Percentiles rank a stretch among this genome's conserved stretches.
These are phyloP conservation scores for Chloromonas sp. DNA, from an alignment of 163 green algal species.

Conservation along the genomic window DNA sequence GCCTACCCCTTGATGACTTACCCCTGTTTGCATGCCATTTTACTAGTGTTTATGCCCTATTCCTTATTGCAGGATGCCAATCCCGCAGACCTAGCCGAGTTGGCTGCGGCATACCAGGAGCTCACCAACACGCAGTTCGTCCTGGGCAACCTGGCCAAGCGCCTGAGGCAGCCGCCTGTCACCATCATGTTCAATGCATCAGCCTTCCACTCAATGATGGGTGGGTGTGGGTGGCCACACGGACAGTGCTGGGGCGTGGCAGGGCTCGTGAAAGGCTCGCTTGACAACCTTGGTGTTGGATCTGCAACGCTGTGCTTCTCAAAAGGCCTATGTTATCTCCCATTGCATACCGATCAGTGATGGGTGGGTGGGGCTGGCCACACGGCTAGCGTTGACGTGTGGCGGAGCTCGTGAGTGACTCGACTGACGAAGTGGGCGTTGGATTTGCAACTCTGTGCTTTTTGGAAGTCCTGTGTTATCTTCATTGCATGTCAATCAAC, in stretches of 20 bases:
- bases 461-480: not conserved
- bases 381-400: not conserved
- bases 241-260: not conserved
- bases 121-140: not conserved
- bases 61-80: not conserved
- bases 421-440: too few species aligned
- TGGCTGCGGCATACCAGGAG: not conserved
- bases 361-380: not conserved
- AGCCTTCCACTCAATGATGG: conserved; percentile 18
- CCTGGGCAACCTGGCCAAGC: not conserved
- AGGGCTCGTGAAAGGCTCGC: too few species aligned
- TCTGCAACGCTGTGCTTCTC: not conserved
- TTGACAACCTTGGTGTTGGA: too few species aligned
- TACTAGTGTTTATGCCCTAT: not conserved
- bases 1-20: not conserved
- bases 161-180: conserved; percentile 9
- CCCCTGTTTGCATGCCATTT: not conserved
- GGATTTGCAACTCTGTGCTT: not conserved
- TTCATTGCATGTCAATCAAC: too few species aligned
- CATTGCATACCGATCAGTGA: not conserved
- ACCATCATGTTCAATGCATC: conserved; percentile 32
- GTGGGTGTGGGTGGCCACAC: conserved; percentile 5
- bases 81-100: not conserved
- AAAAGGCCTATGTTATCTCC: conserved; percentile 8
- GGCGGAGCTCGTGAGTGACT: too few species aligned